Evolutionary conservation across 1,139 yeast species (phyloP).

Genomic region (Suhomyces panamericanus): DNA sequence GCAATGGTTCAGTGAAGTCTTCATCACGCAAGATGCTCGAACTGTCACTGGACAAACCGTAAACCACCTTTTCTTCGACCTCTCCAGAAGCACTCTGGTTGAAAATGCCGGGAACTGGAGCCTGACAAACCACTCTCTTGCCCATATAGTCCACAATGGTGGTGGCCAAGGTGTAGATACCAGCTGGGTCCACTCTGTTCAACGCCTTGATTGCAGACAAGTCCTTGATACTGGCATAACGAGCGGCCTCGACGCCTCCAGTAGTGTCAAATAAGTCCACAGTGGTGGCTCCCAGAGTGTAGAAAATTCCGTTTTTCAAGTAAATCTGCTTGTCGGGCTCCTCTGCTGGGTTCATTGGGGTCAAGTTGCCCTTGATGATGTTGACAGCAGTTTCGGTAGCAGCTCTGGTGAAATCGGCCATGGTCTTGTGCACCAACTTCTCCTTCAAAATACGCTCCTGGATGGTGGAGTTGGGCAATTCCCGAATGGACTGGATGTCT

Average conservation of each 20-base stretch:
- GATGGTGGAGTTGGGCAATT: slow-evolving; percentile 57
- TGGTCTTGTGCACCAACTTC: slow-evolving; percentile 67
- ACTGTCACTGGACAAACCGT: slow-evolving; percentile 73
- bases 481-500: slow-evolving; percentile 80
- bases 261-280: slow-evolving; percentile 65
- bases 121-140: slow-evolving; percentile 83
- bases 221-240: slow-evolving; percentile 80
- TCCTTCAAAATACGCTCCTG: slow-evolving; percentile 77
- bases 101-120: slow-evolving; percentile 97
- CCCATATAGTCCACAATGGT: slow-evolving; percentile 89
- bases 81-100: slow-evolving; percentile 37
- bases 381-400: slow-evolving; percentile 82
- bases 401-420: slow-evolving; percentile 72
- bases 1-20: slow-evolving; percentile 55
- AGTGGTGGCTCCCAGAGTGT: slow-evolving; percentile 61
- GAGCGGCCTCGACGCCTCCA: slow-evolving; percentile 87
- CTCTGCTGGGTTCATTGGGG: slow-evolving; percentile 81
- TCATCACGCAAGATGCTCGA: slow-evolving; percentile 48
- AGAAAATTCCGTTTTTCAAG: slow-evolving; percentile 82
- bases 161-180: slow-evolving; percentile 72
- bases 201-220: slow-evolving; percentile 67
- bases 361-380: slow-evolving; percentile 69
- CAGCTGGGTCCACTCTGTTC: slow-evolving; percentile 64
- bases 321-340: slow-evolving; percentile 60
- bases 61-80: slow-evolving; percentile 54